Evolutionary conservation across 164 flowering plant genomes (phyloP), one percentile per base, ranked within the genome.

Genomic region (Nymphaea thermarum): DNA sequence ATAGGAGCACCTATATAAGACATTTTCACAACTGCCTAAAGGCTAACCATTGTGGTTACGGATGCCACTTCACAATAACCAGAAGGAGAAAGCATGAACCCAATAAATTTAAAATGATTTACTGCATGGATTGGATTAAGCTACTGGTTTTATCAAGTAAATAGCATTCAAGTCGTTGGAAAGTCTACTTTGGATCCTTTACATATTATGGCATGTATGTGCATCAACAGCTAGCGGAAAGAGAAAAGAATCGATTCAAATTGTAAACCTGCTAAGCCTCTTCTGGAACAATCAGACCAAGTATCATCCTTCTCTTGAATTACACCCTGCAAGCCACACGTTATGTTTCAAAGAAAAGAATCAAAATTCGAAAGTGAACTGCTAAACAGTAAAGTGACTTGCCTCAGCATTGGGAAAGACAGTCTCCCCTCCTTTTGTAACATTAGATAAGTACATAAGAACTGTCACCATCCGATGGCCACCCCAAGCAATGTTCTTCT

Each of bases 391-490:
- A 65, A 18, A 67, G 36, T 43, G 72, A 81, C 90, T 77, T 73
- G 89, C 99, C 99, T 88, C 93, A 18, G 98, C 96, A 2, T 60
- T 4, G 25, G 99, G 99, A 71, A 95, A 95, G 41, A 95, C 96
- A 36, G 99, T 95, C 77, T 95, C 99, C 65, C 99, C 96, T 61
- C 99, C 99, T 80, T 90, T 85, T 14, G 65, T 77, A 62, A 95
- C 98, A 80, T 95, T 84, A 42, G 80, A 70, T 8, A 95, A 94
- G 80, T 95, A 95, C 98, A 95, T 95, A 42, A 95, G 91, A 16
- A 92, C 88, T 60, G 99, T 95, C 41, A 96, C 99, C 67, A 84
- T 55, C 10, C 99, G 89, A 70, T 88, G 98, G 17, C 99, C 98
- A 63, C 99, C 98, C 8, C 94, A 85, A 67, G 85, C 97, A 80